Conservation (phyloP, 495 filamentous ascomycete species). For the Penicillium egyptiacum region DNA sequence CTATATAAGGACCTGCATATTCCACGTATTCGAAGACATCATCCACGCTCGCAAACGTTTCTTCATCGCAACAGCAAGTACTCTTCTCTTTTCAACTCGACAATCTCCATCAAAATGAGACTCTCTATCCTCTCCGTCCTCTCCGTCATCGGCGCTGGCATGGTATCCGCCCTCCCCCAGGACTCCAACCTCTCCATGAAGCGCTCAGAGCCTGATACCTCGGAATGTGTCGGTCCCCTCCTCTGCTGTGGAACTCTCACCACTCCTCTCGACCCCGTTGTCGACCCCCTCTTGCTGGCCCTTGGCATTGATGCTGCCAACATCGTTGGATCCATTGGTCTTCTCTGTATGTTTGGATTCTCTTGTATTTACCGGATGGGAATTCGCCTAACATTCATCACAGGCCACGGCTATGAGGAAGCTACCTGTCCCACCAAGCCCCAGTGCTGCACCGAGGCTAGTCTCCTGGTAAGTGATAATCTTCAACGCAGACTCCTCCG, state of each 20-base stretch:
- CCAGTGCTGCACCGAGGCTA: conserved; percentile 40
- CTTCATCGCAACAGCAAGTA: not conserved
- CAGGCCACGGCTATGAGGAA: conserved; percentile 32
- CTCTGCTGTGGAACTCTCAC: conserved; percentile 38
- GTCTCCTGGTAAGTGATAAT: conserved; percentile 33
- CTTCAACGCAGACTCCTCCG: not conserved
- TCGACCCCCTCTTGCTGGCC: conserved; percentile 77
- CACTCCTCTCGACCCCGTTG: conserved; percentile 41
- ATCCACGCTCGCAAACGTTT: conserved; percentile 2
- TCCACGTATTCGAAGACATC: conserved; percentile 8
- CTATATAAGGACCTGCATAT: conserved; percentile 22
- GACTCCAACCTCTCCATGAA: conserved; percentile 8
- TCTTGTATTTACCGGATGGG: too few species aligned
- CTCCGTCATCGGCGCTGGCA: conserved; percentile 22
- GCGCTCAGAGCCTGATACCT: conserved; percentile 15
- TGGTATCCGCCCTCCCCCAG: conserved; percentile 22
- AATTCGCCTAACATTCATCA: conserved; percentile 6
- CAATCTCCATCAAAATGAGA: conserved; percentile 29
- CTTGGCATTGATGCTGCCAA: conserved; percentile 80
- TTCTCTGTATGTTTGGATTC: conserved; percentile 32
- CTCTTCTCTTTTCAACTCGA: not conserved
- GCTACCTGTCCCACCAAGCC: conserved; percentile 24
- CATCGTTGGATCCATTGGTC: conserved; percentile 55
- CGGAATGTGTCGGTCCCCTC: conserved; percentile 29
- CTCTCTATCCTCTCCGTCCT: conserved; percentile 32